Base-by-base conservation (phyloP, 306 rosid species). In the Fragaria iinumae region DNA sequence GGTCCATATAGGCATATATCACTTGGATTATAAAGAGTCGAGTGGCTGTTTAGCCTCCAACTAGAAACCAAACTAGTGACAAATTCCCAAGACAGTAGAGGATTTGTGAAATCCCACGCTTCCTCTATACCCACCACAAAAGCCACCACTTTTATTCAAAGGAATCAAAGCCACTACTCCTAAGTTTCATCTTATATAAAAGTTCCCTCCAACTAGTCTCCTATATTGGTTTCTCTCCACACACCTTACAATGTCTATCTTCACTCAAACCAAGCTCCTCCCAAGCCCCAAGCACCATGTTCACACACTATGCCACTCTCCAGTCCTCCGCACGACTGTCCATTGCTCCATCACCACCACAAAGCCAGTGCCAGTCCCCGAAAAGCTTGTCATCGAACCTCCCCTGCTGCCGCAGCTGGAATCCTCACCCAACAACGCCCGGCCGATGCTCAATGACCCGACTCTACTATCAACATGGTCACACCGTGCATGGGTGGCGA, bases 401-500 rank as follows among this genome's bases (percentile, higher is more conserved):
- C 86, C 88, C 0, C 68, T 2, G 27, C 49, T 65, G 29, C 68
- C 1, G 25, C 18, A 1, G 62, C 71, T 77, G 13, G 65, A 53
- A 5, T 29, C 66, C 0, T 69, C 63, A 5, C 77, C 79, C 0
- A 20, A 25, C 4, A 32, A 43, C 12, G 6, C 41, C 49, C 84
- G 77, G 13, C 87, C 92, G 5, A 18, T 38, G 44, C 77, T 60
- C 16, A 75, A 86, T 62, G 97, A 89, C 76, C 84, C 84, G 0
- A 75, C 86, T 80, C 82, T 90, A 73, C 74, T n/a, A 71, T 95
- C 97, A 49, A 90, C 93, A 5, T 89, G 96, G 97, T 68, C 86
- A 48, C 96, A 95, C 49, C 88, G 97, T 20, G 91, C 91, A n/a
- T 95, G 98, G 97, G 89, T 95, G 17, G 88, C 81, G 4, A 62